Evolutionary conservation across 257 asterid species (phyloP).

Genomic region (Solanum etuberosum): DNA sequence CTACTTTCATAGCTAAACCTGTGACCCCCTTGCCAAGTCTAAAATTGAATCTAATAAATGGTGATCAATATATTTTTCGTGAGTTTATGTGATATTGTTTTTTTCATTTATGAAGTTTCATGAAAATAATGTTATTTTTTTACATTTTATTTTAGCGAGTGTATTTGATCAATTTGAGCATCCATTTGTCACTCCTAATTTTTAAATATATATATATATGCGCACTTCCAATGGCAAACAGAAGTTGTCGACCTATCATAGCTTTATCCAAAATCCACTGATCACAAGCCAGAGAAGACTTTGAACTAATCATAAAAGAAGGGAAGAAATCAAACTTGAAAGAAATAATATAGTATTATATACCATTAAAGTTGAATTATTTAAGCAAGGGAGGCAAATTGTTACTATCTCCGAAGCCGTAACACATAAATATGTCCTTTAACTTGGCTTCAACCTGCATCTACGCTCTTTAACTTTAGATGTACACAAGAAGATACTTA

Average conservation of each 20-base stretch:
- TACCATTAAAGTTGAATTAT: neutral
- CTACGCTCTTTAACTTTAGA: too few relatives aligned
- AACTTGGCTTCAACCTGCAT: neutral
- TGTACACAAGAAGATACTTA: too few relatives aligned
- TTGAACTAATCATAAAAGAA: neutral
- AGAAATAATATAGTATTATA: neutral
- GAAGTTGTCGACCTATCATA: neutral
- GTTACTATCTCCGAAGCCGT: neutral
- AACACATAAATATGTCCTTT: neutral
- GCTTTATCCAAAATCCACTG: neutral
- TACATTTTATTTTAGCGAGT: neutral
- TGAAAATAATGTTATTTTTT: neutral
- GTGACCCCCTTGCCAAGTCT: neutral
- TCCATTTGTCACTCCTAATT: neutral
- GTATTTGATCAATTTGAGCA: neutral
- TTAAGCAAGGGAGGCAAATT: neutral
- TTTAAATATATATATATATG: too few relatives aligned
- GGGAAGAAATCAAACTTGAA: neutral
- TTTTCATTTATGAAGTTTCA: neutral
- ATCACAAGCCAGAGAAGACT: neutral
- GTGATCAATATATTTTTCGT: neutral
- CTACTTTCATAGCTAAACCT: neutral
- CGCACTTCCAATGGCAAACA: neutral
- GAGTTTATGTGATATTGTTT: too few relatives aligned
- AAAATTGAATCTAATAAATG: neutral